Evolutionary conservation across 1,139 yeast genomes (phyloP).

Genomic region (Debaryomyces sp.): DNA sequence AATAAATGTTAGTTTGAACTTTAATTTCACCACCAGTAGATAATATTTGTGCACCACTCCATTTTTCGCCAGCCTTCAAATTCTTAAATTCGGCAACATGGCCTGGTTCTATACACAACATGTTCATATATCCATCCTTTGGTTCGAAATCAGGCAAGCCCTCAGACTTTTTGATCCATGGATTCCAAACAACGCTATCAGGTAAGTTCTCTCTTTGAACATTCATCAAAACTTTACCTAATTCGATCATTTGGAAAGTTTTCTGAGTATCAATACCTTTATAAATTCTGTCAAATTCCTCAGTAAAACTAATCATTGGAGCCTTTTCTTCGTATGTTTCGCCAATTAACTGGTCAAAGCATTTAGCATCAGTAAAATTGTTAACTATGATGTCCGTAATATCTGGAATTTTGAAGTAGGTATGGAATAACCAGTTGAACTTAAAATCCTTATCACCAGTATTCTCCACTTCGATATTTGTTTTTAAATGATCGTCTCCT

Average conservation of each 20-base stretch:
- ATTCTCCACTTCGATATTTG: conserved; percentile 76
- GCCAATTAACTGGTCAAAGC: conserved; percentile 73
- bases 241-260: conserved; percentile 62
- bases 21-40: conserved; percentile 47
- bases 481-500: conserved; percentile 53
- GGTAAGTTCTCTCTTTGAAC: conserved; percentile 68
- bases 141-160: conserved; percentile 90
- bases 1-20: conserved; percentile 45
- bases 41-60: conserved; percentile 53
- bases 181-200: conserved; percentile 97
- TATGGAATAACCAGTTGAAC: conserved; percentile 94
- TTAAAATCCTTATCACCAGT: conserved; percentile 65
- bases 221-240: conserved; percentile 70
- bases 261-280: conserved; percentile 58
- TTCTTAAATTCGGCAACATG: conserved; percentile 68
- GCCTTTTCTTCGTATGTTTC: conserved; percentile 69
- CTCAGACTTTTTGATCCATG: conserved; percentile 81
- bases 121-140: conserved; percentile 74
- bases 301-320: conserved; percentile 71
- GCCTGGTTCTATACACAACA: conserved; percentile 97
- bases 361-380: conserved; percentile 70
- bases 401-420: conserved; percentile 78
- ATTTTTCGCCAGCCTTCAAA: conserved; percentile 66
- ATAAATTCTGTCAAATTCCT: conserved; percentile 86
- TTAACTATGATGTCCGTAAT: conserved; percentile 75